These are phyloP conservation scores for Colletotrichum incanum DNA, from an alignment of 2,329 filamentous ascomycete genomes.

Conservation along the genomic window DNA sequence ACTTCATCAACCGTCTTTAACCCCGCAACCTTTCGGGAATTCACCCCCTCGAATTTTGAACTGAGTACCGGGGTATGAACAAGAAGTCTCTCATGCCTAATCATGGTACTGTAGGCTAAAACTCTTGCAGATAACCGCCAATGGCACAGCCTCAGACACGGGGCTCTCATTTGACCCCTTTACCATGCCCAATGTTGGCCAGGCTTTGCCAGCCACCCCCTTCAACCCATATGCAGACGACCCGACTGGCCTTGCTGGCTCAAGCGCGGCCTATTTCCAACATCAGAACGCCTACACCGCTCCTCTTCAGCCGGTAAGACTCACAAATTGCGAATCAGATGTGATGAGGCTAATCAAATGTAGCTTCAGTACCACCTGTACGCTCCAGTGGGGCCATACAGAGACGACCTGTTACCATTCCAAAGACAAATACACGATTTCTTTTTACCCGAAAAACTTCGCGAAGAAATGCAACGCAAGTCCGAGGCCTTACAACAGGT, in stretches of 20 bases:
- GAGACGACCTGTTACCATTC: constrained; percentile 85
- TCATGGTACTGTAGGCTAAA: constrained; percentile 4
- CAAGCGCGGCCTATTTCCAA: constrained; percentile 78
- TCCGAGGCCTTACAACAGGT: constrained; percentile 88
- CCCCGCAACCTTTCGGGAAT: constrained; percentile 71
- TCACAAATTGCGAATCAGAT: not conserved
- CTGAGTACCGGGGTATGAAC: constrained; percentile 65
- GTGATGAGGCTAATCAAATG: constrained; percentile 44
- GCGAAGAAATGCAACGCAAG: constrained; percentile 92
- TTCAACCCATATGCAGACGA: constrained; percentile 88
- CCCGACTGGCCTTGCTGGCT: constrained; percentile 68
- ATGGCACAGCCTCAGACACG: constrained; percentile 66
- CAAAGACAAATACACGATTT: constrained; percentile 92
- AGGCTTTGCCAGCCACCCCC: constrained; percentile 65
- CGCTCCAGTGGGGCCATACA: constrained; percentile 86
- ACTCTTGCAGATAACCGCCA: constrained; percentile 56
- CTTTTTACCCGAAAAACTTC: constrained; percentile 88
- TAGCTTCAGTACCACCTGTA: constrained; percentile 94
- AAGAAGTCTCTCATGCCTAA: constrained; percentile 46
- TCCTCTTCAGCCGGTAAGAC: constrained; percentile 73
- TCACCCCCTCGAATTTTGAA: constrained; percentile 72
- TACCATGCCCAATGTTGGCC: constrained; percentile 70
- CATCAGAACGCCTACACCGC: constrained; percentile 67
- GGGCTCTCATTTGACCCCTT: constrained; percentile 75
- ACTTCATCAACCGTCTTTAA: constrained; percentile 64